A percentile compares a stretch with the other conserved stretches of the same genome.
These are phyloP conservation scores for Clonostachys rhizophaga DNA, from an alignment of 2,329 filamentous ascomycete genomes.

Conservation along the genomic window DNA sequence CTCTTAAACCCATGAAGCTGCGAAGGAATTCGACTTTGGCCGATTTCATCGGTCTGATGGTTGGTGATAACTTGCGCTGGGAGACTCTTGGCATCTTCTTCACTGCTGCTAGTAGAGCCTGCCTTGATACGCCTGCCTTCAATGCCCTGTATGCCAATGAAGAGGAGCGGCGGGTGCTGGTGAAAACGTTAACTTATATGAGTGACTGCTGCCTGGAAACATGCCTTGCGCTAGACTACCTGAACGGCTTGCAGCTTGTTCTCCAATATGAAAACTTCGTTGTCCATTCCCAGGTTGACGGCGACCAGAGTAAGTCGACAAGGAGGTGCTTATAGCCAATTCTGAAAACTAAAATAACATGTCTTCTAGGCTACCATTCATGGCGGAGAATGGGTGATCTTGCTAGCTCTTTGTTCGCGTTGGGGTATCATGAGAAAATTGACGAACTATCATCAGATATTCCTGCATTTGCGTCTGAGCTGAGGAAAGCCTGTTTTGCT, in stretches of 20 bases:
- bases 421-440: conserved; percentile 34
- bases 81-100: conserved; percentile 15
- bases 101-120: conserved; percentile 12
- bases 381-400: conserved; percentile 41
- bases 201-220: conserved; percentile 13
- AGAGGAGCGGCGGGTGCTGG: conserved; percentile 6
- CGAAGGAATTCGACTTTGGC: not conserved
- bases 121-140: conserved; percentile 7
- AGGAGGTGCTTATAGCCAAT: conserved; percentile 3
- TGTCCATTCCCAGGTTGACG: conserved; percentile 33
- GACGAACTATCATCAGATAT: conserved; percentile 11
- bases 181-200: conserved; percentile 7
- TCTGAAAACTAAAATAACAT: not conserved
- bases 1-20: conserved; percentile 1
- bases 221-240: conserved; percentile 14
- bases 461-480: conserved; percentile 29
- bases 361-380: conserved; percentile 11
- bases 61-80: conserved; percentile 9
- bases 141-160: conserved; percentile 3
- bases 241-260: conserved; percentile 38
- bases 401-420: conserved; percentile 35
- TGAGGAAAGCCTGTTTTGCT: conserved; percentile 32
- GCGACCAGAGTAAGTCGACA: conserved; percentile 37
- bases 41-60: conserved; percentile 1
- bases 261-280: conserved; percentile 41